Conservation (phyloP, 345 rosid species). For the Hibiscus syriacus region DNA sequence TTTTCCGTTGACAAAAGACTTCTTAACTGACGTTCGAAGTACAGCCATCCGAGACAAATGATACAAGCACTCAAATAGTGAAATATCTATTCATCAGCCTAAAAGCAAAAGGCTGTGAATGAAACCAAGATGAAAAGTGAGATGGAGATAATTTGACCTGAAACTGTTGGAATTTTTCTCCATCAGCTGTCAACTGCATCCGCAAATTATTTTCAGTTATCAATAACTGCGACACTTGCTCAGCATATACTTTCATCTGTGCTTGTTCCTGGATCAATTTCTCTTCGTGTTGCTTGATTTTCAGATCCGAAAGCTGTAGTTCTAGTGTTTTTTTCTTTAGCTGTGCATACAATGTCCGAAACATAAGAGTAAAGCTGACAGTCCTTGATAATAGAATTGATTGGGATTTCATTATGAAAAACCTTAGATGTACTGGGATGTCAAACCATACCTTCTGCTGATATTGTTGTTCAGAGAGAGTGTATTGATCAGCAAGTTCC, state of each 20-base stretch:
- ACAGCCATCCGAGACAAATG: background rate
- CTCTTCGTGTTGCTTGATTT: slow-evolving; percentile 83
- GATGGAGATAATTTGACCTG: slow-evolving; percentile 44
- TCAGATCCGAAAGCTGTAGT: slow-evolving; percentile 71
- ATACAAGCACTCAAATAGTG: background rate
- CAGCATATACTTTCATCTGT: slow-evolving; percentile 87
- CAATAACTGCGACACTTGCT: slow-evolving; percentile 76
- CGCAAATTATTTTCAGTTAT: slow-evolving; percentile 85
- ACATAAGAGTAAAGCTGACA: background rate
- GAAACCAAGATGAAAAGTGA: background rate
- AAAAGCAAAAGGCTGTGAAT: background rate
- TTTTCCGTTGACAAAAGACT: background rate
- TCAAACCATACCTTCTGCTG: slow-evolving; percentile 52
- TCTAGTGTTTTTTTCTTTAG: slow-evolving; percentile 78
- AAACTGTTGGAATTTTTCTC: slow-evolving; percentile 89
- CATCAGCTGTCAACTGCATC: slow-evolving; percentile 78
- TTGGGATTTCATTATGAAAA: background rate
- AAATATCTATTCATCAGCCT: background rate
- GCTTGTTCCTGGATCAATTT: slow-evolving; percentile 72
- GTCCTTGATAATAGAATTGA: background rate
- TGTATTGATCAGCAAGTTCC: slow-evolving; percentile 78
- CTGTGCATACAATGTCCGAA: slow-evolving; percentile 35
- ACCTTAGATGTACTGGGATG: background rate
- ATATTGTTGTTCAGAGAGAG: slow-evolving; percentile 73
- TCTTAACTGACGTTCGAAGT: background rate